phyloP scores from a whole-genome alignment of 768 basidiomycete species.

The Baorangia bicolor region DNA sequence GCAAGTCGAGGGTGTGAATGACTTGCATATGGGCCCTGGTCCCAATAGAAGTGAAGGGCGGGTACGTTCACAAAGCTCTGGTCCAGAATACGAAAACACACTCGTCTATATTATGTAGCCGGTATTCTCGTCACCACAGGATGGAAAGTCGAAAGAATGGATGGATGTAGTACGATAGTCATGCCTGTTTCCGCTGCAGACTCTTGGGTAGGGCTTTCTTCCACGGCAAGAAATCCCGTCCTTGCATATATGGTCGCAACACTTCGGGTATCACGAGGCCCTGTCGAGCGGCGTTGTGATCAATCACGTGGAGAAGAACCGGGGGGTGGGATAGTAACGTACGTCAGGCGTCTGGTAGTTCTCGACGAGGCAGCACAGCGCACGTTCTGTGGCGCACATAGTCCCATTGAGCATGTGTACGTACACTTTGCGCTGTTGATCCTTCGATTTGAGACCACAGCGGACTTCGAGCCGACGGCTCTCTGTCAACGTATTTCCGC shows the following conservation, averaged over 20 bases:
- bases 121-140: too few relatives aligned
- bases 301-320: neutral
- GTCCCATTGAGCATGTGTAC: conserved; percentile 99
- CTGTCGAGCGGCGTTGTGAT: conserved; percentile 40
- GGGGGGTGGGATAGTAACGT: conserved; percentile 22
- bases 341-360: conserved; percentile 97
- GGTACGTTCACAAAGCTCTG: too few relatives aligned
- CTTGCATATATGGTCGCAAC: conserved; percentile 94
- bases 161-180: neutral
- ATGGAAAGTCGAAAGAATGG: neutral
- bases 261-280: conserved; percentile 89
- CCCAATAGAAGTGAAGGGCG: neutral
- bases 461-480: conserved; percentile 89
- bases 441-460: conserved; percentile 88
- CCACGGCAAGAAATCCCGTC: conserved; percentile 85
- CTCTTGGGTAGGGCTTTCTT: conserved; percentile 79
- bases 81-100: neutral
- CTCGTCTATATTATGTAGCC: neutral
- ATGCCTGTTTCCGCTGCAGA: conserved; percentile 69
- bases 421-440: conserved; percentile 88
- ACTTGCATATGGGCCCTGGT: neutral
- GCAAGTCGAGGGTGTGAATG: neutral
- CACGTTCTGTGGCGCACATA: conserved; percentile 94
- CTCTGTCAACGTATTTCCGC: conserved; percentile 50
- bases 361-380: conserved; percentile 96